Conservation (phyloP, 257 asterid genomes). For the Perilla frutescens region DNA sequence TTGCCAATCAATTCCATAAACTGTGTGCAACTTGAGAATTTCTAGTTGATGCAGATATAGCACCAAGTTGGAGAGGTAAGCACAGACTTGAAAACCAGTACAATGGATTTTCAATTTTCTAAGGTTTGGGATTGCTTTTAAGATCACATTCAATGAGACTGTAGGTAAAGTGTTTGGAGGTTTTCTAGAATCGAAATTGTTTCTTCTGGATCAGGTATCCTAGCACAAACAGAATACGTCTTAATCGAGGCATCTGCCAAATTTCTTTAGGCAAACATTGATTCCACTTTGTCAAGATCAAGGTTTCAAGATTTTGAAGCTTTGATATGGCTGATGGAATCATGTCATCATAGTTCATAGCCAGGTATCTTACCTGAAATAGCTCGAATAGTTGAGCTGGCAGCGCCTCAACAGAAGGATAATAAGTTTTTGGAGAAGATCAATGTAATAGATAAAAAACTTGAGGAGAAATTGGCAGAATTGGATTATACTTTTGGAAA, state of each 20-base stretch:
- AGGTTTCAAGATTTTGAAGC: too few species aligned
- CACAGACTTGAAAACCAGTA: too few species aligned
- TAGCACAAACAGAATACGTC: neutral
- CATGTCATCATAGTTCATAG: too few species aligned
- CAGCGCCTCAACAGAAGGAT: constrained; percentile 47
- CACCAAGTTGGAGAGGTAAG: too few species aligned
- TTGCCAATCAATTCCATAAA: too few species aligned
- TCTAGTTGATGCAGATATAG: too few species aligned
- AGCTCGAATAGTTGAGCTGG: too few species aligned
- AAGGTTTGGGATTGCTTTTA: neutral
- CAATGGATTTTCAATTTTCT: neutral
- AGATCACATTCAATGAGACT: neutral
- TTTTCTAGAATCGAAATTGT: neutral
- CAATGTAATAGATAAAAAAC: constrained; percentile 67
- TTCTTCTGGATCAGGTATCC: neutral
- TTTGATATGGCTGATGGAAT: too few species aligned
- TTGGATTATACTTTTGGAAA: constrained; percentile 91
- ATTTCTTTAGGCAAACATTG: neutral
- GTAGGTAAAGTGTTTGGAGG: neutral
- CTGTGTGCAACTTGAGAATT: neutral
- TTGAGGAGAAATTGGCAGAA: constrained; percentile 76
- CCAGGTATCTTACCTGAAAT: too few species aligned
- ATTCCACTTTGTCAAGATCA: too few species aligned
- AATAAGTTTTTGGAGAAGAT: constrained; percentile 72
- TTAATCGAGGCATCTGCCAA: neutral